Evolutionary conservation across 768 basidiomycete genomes (phyloP).

Genomic region (Nidularia pulvinata): DNA sequence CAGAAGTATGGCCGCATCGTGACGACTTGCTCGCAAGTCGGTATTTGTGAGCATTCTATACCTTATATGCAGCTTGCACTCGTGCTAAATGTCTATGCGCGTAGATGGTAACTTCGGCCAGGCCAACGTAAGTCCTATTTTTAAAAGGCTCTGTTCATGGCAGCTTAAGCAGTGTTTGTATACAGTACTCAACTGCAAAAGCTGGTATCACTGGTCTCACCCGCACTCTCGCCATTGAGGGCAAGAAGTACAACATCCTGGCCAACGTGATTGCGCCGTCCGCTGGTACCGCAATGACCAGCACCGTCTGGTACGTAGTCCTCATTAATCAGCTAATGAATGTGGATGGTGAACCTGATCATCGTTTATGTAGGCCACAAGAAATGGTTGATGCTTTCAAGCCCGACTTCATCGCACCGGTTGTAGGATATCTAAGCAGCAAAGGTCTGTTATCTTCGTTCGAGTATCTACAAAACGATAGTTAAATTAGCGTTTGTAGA

Average conservation of each 20-base stretch:
- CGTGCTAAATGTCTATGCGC: neutral
- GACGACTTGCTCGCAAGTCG: constrained; percentile 91
- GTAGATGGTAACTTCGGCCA: constrained; percentile 95
- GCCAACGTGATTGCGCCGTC: constrained; percentile 88
- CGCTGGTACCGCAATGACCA: constrained; percentile 92
- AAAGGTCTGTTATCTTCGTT: constrained; percentile 37
- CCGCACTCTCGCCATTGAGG: constrained; percentile 89
- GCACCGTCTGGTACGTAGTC: constrained; percentile 64
- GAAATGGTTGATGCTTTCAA: constrained; percentile 92
- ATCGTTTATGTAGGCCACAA: constrained; percentile 49
- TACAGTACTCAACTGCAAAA: constrained; percentile 89
- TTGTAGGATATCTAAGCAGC: constrained; percentile 90
- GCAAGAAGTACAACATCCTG: constrained; percentile 87
- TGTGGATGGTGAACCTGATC: neutral
- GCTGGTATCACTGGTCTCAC: constrained; percentile 90
- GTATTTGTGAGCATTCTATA: constrained; percentile 70
- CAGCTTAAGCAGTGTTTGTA: neutral
- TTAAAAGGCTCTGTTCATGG: neutral
- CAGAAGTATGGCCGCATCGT: constrained; percentile 97
- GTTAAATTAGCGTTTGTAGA: constrained; percentile 27
- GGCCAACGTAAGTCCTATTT: constrained; percentile 59
- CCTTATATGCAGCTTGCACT: neutral
- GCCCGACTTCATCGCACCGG: constrained; percentile 91
- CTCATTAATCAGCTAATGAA: neutral
- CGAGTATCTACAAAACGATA: neutral